A percentile compares a stretch with the other conserved stretches of the same genome.
Conservation (phyloP, 2,329 filamentous ascomycete genomes). For the Aspergillus ochraceoroseus region DNA sequence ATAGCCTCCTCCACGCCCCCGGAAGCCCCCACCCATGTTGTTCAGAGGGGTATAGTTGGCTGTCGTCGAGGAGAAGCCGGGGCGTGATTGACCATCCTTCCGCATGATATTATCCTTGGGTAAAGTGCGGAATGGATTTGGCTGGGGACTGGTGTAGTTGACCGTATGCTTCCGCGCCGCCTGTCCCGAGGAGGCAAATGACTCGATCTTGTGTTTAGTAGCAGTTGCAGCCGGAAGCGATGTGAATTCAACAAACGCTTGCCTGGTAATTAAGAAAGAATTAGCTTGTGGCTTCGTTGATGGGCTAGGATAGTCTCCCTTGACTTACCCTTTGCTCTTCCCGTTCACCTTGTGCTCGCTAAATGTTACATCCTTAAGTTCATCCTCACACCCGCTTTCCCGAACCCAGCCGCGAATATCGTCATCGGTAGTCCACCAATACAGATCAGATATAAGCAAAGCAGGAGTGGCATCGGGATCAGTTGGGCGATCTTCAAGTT, state of each 20-base stretch:
- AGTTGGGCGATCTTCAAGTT: constrained; percentile 51
- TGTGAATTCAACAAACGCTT: constrained; percentile 79
- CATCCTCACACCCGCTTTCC: constrained; percentile 72
- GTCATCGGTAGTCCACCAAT: constrained; percentile 97
- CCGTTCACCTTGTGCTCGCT: constrained; percentile 99
- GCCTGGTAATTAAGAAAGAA: constrained; percentile 38
- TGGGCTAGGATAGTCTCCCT: background rate
- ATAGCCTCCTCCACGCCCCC: constrained; percentile 48
- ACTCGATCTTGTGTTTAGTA: constrained; percentile 74
- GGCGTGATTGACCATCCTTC: constrained; percentile 62
- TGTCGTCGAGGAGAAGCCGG: too few species aligned
- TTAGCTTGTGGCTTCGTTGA: background rate
- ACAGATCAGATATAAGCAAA: constrained; percentile 79
- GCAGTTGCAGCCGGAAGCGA: constrained; percentile 81
- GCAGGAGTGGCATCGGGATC: constrained; percentile 63
- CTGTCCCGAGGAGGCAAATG: constrained; percentile 53
- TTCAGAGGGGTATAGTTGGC: constrained; percentile 44
- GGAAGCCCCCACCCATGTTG: constrained; percentile 50
- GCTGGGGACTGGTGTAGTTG: constrained; percentile 68
- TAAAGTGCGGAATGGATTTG: constrained; percentile 84
- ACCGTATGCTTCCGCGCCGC: constrained; percentile 62
- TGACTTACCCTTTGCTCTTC: constrained; percentile 86
- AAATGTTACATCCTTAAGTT: constrained; percentile 89
- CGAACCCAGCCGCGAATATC: constrained; percentile 84
- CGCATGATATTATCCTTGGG: constrained; percentile 80